Percentiles rank a stretch among this genome's conserved stretches.
phyloP scores from a whole-genome alignment of 768 basidiomycete species.

The Xerocomellus dryophilus region DNA sequence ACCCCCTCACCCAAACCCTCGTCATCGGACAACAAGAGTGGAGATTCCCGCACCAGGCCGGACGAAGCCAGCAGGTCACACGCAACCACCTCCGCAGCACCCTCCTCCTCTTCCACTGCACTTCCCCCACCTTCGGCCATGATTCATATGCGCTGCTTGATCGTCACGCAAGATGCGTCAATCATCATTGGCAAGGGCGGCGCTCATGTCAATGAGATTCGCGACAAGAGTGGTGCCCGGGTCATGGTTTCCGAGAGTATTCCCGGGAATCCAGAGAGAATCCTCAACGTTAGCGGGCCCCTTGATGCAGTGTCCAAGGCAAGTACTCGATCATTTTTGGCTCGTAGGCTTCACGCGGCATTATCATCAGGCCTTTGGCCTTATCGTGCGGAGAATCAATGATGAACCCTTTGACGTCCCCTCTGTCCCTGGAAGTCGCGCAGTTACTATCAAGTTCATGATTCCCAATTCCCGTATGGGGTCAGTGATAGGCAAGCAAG shows the following conservation, averaged over 20 bases:
- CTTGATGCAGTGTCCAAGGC: slow-evolving; percentile 99
- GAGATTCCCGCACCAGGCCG: slow-evolving; percentile 35
- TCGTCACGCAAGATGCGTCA: slow-evolving; percentile 98
- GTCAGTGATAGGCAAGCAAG: slow-evolving; percentile 96
- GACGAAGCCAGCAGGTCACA: slow-evolving; percentile 40
- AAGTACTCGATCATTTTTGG: slow-evolving; percentile 19
- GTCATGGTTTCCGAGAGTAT: slow-evolving; percentile 99
- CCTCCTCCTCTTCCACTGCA: slow-evolving; percentile 41
- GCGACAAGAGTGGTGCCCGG: slow-evolving; percentile 94
- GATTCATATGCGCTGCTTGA: slow-evolving; percentile 97
- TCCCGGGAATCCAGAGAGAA: slow-evolving; percentile 98
- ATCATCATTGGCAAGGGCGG: slow-evolving; percentile 98
- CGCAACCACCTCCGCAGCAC: slow-evolving; percentile 45
- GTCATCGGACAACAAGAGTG: slow-evolving; percentile 42
- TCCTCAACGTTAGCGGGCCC: slow-evolving; percentile 93
- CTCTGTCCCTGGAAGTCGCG: slow-evolving; percentile 95
- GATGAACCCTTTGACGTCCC: slow-evolving; percentile 98
- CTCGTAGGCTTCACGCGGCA: not conserved
- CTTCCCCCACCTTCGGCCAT: slow-evolving; percentile 65
- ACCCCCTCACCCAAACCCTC: slow-evolving; percentile 54
- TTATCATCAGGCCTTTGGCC: slow-evolving; percentile 80
- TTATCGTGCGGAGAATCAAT: slow-evolving; percentile 97
- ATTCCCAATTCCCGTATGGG: slow-evolving; percentile 99
- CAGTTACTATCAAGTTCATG: slow-evolving; percentile 99
- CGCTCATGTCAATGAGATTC: slow-evolving; percentile 95